These are phyloP conservation scores for Rhodotorula sp. DNA, from an alignment of 1,284 basidiomycete species.

Conservation along the genomic window DNA sequence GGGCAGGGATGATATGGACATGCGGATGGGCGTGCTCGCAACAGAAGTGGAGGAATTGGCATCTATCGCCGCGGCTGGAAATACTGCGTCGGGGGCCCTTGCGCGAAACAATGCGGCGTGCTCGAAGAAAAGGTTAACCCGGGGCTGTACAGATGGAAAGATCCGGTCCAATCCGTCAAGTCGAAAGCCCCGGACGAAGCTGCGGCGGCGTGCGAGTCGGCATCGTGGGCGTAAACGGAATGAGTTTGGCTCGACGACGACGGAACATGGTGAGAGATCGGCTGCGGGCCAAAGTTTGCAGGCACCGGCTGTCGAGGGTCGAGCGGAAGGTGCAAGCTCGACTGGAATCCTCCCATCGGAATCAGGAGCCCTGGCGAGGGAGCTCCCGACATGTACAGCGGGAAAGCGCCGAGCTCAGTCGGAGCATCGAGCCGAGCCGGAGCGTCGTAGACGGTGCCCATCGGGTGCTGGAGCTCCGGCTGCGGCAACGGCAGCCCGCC, in stretches of 20 bases:
- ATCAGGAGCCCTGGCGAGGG: neutral
- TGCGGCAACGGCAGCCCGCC: too few species aligned
- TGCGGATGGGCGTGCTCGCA: too few species aligned
- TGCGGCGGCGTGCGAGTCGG: too few species aligned
- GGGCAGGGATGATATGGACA: too few species aligned
- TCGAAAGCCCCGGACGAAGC: neutral
- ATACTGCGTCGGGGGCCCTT: slow-evolving; percentile 3
- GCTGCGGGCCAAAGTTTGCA: too few species aligned
- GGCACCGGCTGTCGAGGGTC: neutral
- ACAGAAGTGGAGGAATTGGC: too few species aligned
- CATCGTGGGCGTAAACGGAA: too few species aligned
- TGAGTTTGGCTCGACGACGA: too few species aligned
- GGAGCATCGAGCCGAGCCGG: slow-evolving; percentile 7
- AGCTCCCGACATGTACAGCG: slow-evolving; percentile 11
- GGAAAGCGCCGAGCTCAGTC: slow-evolving; percentile 2
- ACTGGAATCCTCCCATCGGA: neutral
- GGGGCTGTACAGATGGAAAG: slow-evolving; percentile 24
- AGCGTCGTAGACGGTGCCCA: too few species aligned
- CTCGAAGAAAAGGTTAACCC: slow-evolving; percentile 27
- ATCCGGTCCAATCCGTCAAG: slow-evolving; percentile 8
- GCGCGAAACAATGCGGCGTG: slow-evolving; percentile 16
- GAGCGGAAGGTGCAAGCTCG: neutral
- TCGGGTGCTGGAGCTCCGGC: too few species aligned
- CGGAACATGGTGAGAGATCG: too few species aligned
- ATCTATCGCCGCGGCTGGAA: neutral